Evolutionary conservation across 148 eudicot species (phyloP).

Genomic region (Limonium bicolor): DNA sequence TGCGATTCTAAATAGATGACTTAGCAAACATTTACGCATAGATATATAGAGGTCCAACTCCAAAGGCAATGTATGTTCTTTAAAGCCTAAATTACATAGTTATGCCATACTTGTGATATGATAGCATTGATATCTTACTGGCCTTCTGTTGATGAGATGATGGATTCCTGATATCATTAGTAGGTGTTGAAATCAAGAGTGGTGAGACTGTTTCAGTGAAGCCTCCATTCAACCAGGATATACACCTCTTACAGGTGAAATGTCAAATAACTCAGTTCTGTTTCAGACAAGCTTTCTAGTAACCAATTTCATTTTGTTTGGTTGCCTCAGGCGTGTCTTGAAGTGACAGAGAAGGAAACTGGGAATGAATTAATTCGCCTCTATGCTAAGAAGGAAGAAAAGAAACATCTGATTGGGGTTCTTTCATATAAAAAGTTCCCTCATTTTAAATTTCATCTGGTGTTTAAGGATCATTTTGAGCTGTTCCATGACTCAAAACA

Average conservation of each 20-base stretch:
- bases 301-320: background rate
- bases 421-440: constrained; percentile 46
- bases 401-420: constrained; percentile 47
- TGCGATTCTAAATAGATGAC: too few species aligned
- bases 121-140: too few species aligned
- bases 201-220: background rate
- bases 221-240: background rate
- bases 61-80: too few species aligned
- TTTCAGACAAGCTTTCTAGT: background rate
- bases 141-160: too few species aligned
- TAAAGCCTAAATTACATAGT: too few species aligned
- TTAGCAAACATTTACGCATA: too few species aligned
- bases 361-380: constrained; percentile 36
- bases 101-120: too few species aligned
- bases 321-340: constrained; percentile 48
- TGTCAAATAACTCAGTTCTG: background rate
- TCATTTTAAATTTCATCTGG: constrained; percentile 49
- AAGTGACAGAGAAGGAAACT: constrained; percentile 38
- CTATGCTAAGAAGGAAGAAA: constrained; percentile 28
- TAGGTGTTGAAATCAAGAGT: background rate
- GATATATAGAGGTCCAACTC: too few species aligned
- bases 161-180: too few species aligned
- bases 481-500: constrained; percentile 64
- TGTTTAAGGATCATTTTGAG: constrained; percentile 48
- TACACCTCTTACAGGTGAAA: background rate